phyloP scores from a whole-genome alignment of 2,329 filamentous ascomycete species.

The Dothideomycetes sp. region DNA sequence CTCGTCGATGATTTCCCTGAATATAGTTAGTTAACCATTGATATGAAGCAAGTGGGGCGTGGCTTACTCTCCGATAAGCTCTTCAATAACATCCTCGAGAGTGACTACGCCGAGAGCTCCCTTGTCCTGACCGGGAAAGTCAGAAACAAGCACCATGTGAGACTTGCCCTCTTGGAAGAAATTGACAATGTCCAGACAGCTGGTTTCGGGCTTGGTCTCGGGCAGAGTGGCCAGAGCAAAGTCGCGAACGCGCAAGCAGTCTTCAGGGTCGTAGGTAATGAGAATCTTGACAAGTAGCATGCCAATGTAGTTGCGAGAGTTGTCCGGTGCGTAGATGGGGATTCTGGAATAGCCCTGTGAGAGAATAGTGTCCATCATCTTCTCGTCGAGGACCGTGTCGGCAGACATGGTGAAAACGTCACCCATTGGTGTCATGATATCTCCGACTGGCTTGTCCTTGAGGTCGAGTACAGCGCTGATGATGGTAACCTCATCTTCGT shows the following conservation, averaged over 20 bases:
- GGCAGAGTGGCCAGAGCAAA: conserved; percentile 90
- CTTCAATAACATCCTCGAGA: conserved; percentile 95
- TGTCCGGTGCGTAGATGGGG: conserved; percentile 81
- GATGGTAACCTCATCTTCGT: conserved; percentile 96
- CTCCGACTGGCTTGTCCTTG: conserved; percentile 89
- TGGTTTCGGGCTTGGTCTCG: conserved; percentile 89
- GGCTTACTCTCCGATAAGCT: conserved; percentile 90
- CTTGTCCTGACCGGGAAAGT: conserved; percentile 78
- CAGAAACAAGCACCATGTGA: conserved; percentile 94
- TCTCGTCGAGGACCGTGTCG: conserved; percentile 83
- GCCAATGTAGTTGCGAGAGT: conserved; percentile 79
- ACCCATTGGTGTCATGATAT: conserved; percentile 97
- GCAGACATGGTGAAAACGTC: conserved; percentile 97
- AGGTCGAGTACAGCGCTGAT: conserved; percentile 94
- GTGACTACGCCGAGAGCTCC: conserved; percentile 91
- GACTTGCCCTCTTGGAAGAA: conserved; percentile 99
- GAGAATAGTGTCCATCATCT: conserved; percentile 88
- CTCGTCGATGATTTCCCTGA: conserved; percentile 93
- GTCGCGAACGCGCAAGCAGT: conserved; percentile 74
- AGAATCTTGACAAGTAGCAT: conserved; percentile 98
- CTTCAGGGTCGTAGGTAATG: conserved; percentile 96
- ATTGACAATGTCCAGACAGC: conserved; percentile 96
- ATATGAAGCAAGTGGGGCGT: neutral
- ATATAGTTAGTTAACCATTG: conserved; percentile 4
- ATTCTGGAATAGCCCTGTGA: conserved; percentile 93